These are phyloP conservation scores for Cryptococcus neoformans DNA, from an alignment of 1,284 basidiomycete species.

Conservation along the genomic window DNA sequence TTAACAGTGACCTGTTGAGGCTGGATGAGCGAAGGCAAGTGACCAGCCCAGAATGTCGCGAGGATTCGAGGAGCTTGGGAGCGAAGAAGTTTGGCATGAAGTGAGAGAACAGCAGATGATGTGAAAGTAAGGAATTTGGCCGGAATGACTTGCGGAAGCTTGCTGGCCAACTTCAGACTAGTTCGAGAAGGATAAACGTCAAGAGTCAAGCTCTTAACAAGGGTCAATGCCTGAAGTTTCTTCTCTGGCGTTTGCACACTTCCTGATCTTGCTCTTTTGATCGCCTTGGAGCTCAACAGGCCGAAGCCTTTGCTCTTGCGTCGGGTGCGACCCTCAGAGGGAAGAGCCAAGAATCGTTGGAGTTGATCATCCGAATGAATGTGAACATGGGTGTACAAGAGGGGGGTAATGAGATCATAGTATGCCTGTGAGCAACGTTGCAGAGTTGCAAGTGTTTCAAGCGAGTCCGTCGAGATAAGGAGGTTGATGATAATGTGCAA, in stretches of 20 bases:
- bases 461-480: conserved; percentile 1
- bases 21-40: conserved; percentile 6
- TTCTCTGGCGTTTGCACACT: background rate
- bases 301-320: background rate
- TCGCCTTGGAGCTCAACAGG: background rate
- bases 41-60: conserved; percentile 9
- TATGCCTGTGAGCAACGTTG: conserved; percentile 5
- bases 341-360: conserved; percentile 9
- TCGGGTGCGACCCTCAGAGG: background rate
- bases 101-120: conserved; percentile 1
- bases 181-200: conserved; percentile 14
- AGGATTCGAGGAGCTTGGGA: conserved; percentile 15
- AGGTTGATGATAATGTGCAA: conserved; percentile 11
- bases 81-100: conserved; percentile 4
- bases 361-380: conserved; percentile 14
- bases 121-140: conserved; percentile 5
- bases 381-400: conserved; percentile 12
- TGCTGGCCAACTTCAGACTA: conserved; percentile 7
- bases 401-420: conserved; percentile 10
- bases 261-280: conserved; percentile 2
- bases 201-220: conserved; percentile 2
- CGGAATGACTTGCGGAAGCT: conserved; percentile 3
- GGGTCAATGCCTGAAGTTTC: conserved; percentile 4
- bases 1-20: conserved; percentile 10
- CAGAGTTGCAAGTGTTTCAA: conserved; percentile 3